These are phyloP conservation scores for Amaranthus cruentus DNA, from an alignment of 148 eudicot genomes.

Conservation along the genomic window DNA sequence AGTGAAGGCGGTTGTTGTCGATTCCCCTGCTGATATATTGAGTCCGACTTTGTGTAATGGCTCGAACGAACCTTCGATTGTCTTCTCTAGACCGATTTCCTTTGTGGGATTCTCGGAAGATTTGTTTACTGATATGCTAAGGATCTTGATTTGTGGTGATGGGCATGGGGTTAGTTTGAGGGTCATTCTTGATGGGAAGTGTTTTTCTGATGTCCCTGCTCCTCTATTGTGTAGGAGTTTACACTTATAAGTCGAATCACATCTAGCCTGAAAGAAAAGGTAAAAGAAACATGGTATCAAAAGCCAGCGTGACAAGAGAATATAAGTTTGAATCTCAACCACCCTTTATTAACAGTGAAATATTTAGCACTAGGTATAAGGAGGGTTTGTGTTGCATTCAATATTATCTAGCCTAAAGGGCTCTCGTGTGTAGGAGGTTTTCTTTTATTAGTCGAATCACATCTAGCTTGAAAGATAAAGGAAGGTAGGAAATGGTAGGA, in stretches of 20 bases:
- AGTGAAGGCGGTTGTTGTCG: conserved; percentile 45
- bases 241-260: conserved; percentile 56
- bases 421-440: too few species aligned
- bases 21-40: conserved; percentile 48
- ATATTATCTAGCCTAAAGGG: too few species aligned
- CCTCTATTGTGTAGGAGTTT: conserved; percentile 57
- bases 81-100: conserved; percentile 50
- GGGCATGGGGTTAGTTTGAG: conserved; percentile 57
- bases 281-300: too few species aligned
- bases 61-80: conserved; percentile 57
- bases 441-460: too few species aligned
- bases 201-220: conserved; percentile 74
- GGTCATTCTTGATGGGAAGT: conserved; percentile 80
- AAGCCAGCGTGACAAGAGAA: too few species aligned
- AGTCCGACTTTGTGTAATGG: conserved; percentile 48
- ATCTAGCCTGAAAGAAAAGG: conserved; percentile 46
- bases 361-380: too few species aligned
- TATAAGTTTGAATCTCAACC: too few species aligned
- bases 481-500: too few species aligned
- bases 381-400: too few species aligned
- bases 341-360: too few species aligned
- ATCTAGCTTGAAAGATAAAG: too few species aligned
- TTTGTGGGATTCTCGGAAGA: conserved; percentile 68
- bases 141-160: conserved; percentile 38
- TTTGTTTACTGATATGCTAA: conserved; percentile 67